These are phyloP conservation scores for Phytophthora europaea DNA, from an alignment of 352 stramenopile species.

Conservation along the genomic window DNA sequence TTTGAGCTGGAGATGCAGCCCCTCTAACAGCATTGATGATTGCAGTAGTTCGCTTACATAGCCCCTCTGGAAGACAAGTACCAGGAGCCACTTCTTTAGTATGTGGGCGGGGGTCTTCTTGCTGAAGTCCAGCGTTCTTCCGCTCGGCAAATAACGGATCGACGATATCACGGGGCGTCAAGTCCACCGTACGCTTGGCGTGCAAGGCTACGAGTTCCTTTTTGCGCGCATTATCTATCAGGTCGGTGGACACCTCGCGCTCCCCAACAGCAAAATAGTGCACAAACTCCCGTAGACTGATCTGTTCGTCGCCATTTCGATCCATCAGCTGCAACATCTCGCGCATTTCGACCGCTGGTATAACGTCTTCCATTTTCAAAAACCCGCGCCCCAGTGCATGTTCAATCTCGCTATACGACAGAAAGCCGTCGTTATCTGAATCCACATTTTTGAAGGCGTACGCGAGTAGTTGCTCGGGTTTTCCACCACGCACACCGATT, in stretches of 20 bases:
- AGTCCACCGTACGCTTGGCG: conserved; percentile 50
- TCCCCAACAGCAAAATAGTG: conserved; percentile 81
- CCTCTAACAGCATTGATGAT: conserved; percentile 18
- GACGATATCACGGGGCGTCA: conserved; percentile 64
- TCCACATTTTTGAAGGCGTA: conserved; percentile 88
- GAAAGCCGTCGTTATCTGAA: conserved; percentile 72
- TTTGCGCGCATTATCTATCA: conserved; percentile 72
- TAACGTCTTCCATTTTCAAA: conserved; percentile 57
- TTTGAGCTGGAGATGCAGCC: conserved; percentile 9
- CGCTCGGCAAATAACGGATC: conserved; percentile 41
- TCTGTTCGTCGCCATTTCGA: conserved; percentile 71
- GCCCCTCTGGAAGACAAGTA: conserved; percentile 65
- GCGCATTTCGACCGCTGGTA: conserved; percentile 62
- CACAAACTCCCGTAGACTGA: conserved; percentile 87
- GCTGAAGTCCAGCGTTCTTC: conserved; percentile 14
- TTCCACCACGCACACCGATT: conserved; percentile 69
- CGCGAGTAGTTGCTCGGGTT: conserved; percentile 71
- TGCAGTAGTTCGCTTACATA: conserved; percentile 54
- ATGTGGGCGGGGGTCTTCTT: background rate
- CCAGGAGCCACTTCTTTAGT: conserved; percentile 15
- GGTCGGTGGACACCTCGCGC: conserved; percentile 63
- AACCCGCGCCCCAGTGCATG: conserved; percentile 68
- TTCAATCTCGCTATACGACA: conserved; percentile 80
- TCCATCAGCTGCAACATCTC: conserved; percentile 86
- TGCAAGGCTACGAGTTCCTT: conserved; percentile 70